A percentile compares a stretch with the other conserved stretches of the same genome.
Evolutionary conservation across 1,284 basidiomycete species (phyloP).

Genomic region (Cryptococcus maquisensis): DNA sequence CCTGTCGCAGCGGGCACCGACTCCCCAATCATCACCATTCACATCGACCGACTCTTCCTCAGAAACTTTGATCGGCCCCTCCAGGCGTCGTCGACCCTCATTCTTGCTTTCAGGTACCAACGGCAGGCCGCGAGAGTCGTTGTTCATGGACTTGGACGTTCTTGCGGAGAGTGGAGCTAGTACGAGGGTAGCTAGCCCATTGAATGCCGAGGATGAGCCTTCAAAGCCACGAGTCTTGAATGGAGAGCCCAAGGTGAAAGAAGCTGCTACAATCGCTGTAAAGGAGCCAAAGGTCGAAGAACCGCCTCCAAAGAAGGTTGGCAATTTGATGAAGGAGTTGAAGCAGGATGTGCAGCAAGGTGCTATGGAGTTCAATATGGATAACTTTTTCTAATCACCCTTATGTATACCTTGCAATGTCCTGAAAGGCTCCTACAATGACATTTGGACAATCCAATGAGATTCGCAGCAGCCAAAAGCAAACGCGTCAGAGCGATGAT

Average conservation of each 20-base stretch:
- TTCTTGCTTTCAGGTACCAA: slow-evolving; percentile 58
- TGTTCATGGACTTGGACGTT: slow-evolving; percentile 76
- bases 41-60: slow-evolving; percentile 47
- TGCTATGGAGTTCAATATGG: slow-evolving; percentile 48
- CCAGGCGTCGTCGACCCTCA: slow-evolving; percentile 48
- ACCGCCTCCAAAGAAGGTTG: slow-evolving; percentile 62
- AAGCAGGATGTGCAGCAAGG: slow-evolving; percentile 47
- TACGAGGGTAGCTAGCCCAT: neutral
- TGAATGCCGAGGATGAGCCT: neutral
- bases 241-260: slow-evolving; percentile 2
- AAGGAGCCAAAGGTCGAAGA: slow-evolving; percentile 29
- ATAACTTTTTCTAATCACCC: slow-evolving; percentile 40
- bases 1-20: neutral
- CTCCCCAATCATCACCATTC: slow-evolving; percentile 30
- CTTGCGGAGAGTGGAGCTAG: slow-evolving; percentile 44
- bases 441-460: neutral
- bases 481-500: too few relatives aligned
- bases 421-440: neutral
- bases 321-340: slow-evolving; percentile 61
- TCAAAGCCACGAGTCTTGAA: neutral
- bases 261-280: slow-evolving; percentile 30
- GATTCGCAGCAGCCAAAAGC: too few relatives aligned
- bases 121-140: slow-evolving; percentile 51
- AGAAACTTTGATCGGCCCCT: neutral
- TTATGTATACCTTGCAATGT: neutral